Evolutionary conservation across 257 asterid species (phyloP).

Genomic region (Petunia axillaris): DNA sequence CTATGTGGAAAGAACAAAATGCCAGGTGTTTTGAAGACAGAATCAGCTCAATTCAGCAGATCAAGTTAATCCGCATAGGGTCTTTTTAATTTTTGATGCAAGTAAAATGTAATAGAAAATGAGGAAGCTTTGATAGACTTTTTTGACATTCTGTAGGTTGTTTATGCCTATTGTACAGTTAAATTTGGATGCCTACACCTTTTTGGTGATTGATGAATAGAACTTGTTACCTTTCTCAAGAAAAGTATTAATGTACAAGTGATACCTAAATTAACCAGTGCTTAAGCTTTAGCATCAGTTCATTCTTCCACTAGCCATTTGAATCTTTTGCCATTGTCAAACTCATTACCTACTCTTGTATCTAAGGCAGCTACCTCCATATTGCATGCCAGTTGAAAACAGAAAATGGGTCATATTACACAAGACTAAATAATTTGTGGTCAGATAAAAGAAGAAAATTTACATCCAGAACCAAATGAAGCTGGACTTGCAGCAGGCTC

Average conservation of each 20-base stretch:
- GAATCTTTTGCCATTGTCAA: background rate
- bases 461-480: slow-evolving; percentile 34
- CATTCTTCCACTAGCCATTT: background rate
- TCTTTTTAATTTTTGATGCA: too few relatives aligned
- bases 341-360: background rate
- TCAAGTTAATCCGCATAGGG: too few relatives aligned
- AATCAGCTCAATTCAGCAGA: too few relatives aligned
- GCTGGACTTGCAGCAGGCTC: slow-evolving; percentile 44
- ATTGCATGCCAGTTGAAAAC: background rate
- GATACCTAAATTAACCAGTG: slow-evolving; percentile 9
- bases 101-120: too few relatives aligned
- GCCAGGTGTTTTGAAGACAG: too few relatives aligned
- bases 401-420: background rate
- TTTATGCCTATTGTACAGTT: too few relatives aligned
- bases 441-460: background rate
- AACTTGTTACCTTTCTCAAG: too few relatives aligned
- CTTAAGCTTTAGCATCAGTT: background rate
- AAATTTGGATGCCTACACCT: too few relatives aligned
- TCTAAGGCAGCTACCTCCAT: background rate
- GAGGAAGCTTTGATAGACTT: too few relatives aligned
- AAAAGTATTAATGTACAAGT: background rate
- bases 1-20: too few relatives aligned
- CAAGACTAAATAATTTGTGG: background rate
- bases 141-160: too few relatives aligned
- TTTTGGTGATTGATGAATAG: too few relatives aligned